Percentiles rank a stretch among this genome's conserved stretches.
Conservation (phyloP, 2,329 filamentous ascomycete species). For the Penicillium brevicompactum region DNA sequence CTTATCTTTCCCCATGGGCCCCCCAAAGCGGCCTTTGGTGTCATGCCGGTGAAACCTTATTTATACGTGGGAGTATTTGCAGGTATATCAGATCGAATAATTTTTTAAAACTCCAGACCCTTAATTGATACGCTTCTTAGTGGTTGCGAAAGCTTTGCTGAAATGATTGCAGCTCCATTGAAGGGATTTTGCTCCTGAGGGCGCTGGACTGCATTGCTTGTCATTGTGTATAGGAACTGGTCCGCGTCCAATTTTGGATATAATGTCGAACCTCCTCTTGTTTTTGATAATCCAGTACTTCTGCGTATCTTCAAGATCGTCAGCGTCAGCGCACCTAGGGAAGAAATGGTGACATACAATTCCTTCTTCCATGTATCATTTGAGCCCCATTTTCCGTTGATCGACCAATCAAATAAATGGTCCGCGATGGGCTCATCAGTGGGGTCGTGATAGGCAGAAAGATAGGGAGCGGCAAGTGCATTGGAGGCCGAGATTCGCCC, state of each 20-base stretch:
- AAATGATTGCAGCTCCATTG: too few relatives aligned
- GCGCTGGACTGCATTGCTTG: not conserved
- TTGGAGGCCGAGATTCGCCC: conserved; percentile 85
- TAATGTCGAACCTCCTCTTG: not conserved
- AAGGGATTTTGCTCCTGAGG: too few relatives aligned
- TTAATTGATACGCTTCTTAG: too few relatives aligned
- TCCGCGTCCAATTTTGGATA: not conserved
- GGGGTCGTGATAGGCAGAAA: conserved; percentile 93
- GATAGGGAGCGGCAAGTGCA: conserved; percentile 86
- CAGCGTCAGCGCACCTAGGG: not conserved
- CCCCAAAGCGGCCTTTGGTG: not conserved
- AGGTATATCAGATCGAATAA: too few relatives aligned
- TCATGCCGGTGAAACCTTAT: not conserved
- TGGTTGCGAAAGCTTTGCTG: too few relatives aligned
- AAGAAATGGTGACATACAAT: conserved; percentile 67
- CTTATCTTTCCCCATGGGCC: not conserved
- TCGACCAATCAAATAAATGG: conserved; percentile 98
- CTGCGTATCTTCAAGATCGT: not conserved
- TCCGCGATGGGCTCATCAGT: conserved; percentile 93
- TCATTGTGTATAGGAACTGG: not conserved
- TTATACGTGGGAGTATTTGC: not conserved
- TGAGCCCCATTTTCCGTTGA: conserved; percentile 92
- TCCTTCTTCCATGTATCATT: conserved; percentile 99
- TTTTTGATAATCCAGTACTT: not conserved
- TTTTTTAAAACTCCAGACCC: too few relatives aligned